A percentile compares a stretch with the other conserved stretches of the same genome.
These are phyloP conservation scores for Protostelium mycophagum DNA, from an alignment of 78 protist genomes.

Conservation along the genomic window DNA sequence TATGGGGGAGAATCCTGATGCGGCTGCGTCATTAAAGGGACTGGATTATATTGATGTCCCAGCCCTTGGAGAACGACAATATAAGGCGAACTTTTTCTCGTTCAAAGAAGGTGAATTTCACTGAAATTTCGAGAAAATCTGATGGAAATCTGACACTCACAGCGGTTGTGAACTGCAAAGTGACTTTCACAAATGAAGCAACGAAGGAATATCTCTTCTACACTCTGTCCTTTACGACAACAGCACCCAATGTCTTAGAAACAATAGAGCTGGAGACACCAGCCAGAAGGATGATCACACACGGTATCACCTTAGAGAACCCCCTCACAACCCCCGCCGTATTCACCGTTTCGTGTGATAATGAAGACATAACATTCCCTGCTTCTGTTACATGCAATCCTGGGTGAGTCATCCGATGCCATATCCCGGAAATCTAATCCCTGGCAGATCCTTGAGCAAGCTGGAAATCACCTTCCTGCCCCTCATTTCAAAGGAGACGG, in stretches of 20 bases:
- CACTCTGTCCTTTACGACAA: constrained; percentile 11
- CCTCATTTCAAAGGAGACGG: constrained; percentile 5
- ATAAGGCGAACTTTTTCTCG: constrained; percentile 26
- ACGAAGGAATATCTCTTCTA: constrained; percentile 57
- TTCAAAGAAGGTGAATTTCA: constrained; percentile 35
- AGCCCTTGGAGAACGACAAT: constrained; percentile 10
- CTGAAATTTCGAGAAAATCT: neutral
- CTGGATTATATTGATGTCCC: constrained; percentile 70
- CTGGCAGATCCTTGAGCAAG: neutral
- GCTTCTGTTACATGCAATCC: neutral
- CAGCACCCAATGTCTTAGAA: constrained; percentile 7
- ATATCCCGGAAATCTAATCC: neutral
- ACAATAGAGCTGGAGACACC: constrained; percentile 32
- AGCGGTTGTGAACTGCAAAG: neutral
- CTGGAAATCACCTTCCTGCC: constrained; percentile 40
- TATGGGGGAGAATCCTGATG: neutral
- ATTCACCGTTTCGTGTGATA: constrained; percentile 11
- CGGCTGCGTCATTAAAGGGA: constrained; percentile 13
- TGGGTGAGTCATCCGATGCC: neutral
- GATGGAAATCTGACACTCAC: neutral
- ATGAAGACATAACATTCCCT: constrained; percentile 1
- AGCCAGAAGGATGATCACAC: constrained; percentile 33
- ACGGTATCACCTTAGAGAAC: constrained; percentile 32
- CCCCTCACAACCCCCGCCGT: constrained; percentile 32
- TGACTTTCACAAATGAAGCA: constrained; percentile 37